Conservation (phyloP, 345 rosid species). For the Aquilaria sinensis region DNA sequence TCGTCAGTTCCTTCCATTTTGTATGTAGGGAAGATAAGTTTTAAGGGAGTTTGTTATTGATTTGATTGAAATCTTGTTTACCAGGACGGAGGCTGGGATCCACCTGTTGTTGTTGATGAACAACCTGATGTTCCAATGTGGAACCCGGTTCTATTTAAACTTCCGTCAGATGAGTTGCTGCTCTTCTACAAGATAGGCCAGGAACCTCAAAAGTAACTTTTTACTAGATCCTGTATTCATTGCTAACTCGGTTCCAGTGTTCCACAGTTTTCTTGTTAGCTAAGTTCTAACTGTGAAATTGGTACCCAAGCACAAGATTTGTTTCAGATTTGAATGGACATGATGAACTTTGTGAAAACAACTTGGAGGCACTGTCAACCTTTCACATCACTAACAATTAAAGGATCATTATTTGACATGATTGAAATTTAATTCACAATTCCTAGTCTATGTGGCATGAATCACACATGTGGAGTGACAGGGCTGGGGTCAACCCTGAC, state of each 20-base stretch:
- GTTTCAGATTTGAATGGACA: too few species aligned
- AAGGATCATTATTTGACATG: too few species aligned
- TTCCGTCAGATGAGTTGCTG: constrained; percentile 71
- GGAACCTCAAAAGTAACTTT: constrained; percentile 68
- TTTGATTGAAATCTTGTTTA: constrained; percentile 8
- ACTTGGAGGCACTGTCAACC: too few species aligned
- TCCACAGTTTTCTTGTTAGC: not conserved
- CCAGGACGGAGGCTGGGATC: constrained; percentile 67
- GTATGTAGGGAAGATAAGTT: not conserved
- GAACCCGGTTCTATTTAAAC: constrained; percentile 83
- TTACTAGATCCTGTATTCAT: not conserved
- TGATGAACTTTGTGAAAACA: too few species aligned
- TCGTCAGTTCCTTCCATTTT: not conserved
- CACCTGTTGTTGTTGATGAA: constrained; percentile 56
- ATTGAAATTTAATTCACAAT: too few species aligned
- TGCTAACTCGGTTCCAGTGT: not conserved
- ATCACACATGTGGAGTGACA: too few species aligned
- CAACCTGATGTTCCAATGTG: constrained; percentile 74
- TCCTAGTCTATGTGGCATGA: too few species aligned
- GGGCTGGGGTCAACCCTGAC: too few species aligned
- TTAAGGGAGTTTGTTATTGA: not conserved
- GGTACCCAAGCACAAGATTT: too few species aligned
- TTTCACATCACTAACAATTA: too few species aligned
- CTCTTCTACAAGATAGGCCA: constrained; percentile 84
- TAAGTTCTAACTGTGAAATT: not conserved